Percentiles rank a stretch among this genome's conserved stretches.
phyloP scores from a whole-genome alignment of 2,329 filamentous ascomycete genomes.

The Aspergillus unguis region DNA sequence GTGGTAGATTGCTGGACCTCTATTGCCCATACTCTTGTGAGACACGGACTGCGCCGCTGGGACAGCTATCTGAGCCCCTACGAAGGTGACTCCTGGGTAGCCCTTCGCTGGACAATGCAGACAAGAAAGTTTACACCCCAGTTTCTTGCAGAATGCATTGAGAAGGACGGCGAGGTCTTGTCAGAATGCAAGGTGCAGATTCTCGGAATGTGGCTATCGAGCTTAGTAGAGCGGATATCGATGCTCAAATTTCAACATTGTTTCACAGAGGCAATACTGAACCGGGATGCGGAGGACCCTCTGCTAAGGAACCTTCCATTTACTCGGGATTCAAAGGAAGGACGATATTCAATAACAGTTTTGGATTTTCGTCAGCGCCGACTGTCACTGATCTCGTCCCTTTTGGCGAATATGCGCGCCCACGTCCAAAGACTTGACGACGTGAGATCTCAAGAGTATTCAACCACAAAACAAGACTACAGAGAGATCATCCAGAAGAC shows the following conservation, averaged over 20 bases:
- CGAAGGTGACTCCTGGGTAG: constrained; percentile 48
- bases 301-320: constrained; percentile 60
- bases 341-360: constrained; percentile 47
- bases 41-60: constrained; percentile 51
- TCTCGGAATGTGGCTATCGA: constrained; percentile 53
- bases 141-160: constrained; percentile 46
- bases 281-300: constrained; percentile 43
- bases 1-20: constrained; percentile 56
- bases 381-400: constrained; percentile 52
- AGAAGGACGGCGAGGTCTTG: constrained; percentile 41
- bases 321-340: constrained; percentile 35
- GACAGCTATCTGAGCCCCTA: constrained; percentile 55
- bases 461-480: constrained; percentile 44
- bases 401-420: constrained; percentile 60
- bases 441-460: constrained; percentile 32
- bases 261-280: constrained; percentile 54
- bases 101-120: constrained; percentile 46
- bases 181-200: constrained; percentile 48
- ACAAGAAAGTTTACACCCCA: constrained; percentile 47
- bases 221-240: constrained; percentile 58
- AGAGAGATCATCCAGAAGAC: constrained; percentile 51
- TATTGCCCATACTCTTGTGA: constrained; percentile 48
- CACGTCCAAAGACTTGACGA: constrained; percentile 41
- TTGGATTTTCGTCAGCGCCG: constrained; percentile 55
- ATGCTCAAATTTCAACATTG: constrained; percentile 60